phyloP scores from a whole-genome alignment of 2,329 filamentous ascomycete species.

The Hirsutella minnesotensis region DNA sequence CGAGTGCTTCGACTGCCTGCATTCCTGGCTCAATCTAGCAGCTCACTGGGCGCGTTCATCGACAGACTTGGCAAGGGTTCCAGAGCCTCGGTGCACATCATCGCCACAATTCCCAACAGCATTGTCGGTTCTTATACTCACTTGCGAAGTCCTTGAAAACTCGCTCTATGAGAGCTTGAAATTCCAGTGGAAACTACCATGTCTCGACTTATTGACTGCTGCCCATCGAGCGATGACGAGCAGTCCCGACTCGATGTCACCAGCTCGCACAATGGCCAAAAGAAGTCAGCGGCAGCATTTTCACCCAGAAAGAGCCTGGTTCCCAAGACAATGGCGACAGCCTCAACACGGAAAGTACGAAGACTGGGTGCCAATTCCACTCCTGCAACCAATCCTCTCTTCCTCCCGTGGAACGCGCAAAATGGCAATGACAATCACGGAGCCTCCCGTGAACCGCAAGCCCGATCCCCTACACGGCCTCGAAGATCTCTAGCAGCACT shows the following conservation, averaged over 20 bases:
- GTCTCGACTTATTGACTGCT: conserved; percentile 17
- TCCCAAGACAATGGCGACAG: conserved; percentile 12
- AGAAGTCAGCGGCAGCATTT: conserved; percentile 6
- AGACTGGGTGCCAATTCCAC: conserved; percentile 13
- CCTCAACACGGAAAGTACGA: conserved; percentile 17
- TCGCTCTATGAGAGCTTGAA: too few relatives aligned
- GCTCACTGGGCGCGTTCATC: too few relatives aligned
- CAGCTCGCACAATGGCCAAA: conserved; percentile 13
- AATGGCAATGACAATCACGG: conserved; percentile 6
- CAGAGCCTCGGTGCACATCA: too few relatives aligned
- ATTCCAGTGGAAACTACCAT: conserved; percentile 7
- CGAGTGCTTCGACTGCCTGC: too few relatives aligned
- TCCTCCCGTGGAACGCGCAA: conserved; percentile 18
- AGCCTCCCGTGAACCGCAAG: neutral
- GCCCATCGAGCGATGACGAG: conserved; percentile 26
- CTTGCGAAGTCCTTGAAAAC: too few relatives aligned
- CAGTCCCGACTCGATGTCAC: conserved; percentile 22
- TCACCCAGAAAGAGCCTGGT: conserved; percentile 8
- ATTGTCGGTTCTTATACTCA: too few relatives aligned
- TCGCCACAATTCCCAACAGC: too few relatives aligned
- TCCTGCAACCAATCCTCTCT: conserved; percentile 15
- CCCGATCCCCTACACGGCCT: conserved; percentile 4
- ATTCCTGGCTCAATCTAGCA: too few relatives aligned
- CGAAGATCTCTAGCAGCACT: too few relatives aligned
- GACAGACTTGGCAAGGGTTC: too few relatives aligned